Conservation (phyloP, 2,329 filamentous ascomycete species). For the Exutisphaerella laricina region DNA sequence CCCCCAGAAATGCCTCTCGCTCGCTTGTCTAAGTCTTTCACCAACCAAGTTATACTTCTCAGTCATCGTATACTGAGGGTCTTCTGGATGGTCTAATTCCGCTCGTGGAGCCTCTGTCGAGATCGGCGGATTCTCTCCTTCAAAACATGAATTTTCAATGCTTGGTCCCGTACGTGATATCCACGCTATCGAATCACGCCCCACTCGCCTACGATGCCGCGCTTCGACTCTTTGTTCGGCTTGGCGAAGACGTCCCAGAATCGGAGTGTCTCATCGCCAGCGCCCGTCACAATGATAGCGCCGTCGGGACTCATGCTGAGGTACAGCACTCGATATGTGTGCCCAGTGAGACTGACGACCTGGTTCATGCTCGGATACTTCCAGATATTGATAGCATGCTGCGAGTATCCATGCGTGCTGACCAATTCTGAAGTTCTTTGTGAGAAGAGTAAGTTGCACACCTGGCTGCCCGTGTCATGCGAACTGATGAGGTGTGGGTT, state of each 20-base stretch:
- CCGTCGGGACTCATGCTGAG: constrained; percentile 97
- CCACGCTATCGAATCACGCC: constrained; percentile 58
- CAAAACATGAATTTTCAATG: too few relatives aligned
- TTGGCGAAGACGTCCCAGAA: constrained; percentile 97
- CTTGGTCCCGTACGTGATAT: too few relatives aligned
- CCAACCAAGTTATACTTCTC: too few relatives aligned
- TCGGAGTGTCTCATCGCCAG: constrained; percentile 88
- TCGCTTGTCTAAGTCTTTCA: too few relatives aligned
- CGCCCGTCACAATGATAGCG: constrained; percentile 87
- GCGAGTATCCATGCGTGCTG: constrained; percentile 91
- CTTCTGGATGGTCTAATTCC: too few relatives aligned
- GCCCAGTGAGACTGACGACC: constrained; percentile 88
- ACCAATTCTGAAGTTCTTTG: constrained; percentile 98
- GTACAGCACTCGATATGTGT: constrained; percentile 94
- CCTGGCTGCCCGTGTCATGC: constrained; percentile 93
- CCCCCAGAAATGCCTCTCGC: too few relatives aligned
- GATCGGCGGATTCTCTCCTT: too few relatives aligned
- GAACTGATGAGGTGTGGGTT: constrained; percentile 59
- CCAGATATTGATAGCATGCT: constrained; percentile 99
- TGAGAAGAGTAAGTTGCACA: constrained; percentile 97
- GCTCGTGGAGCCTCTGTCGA: too few relatives aligned
- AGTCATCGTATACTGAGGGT: too few relatives aligned
- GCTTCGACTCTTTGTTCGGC: constrained; percentile 57
- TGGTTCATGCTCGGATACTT: constrained; percentile 99
- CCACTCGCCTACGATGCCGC: constrained; percentile 61